A percentile compares a stretch with the other conserved stretches of the same genome.
Evolutionary conservation across 179 eudicot genomes (phyloP).

Genomic region (Amaranthus tricolor): DNA sequence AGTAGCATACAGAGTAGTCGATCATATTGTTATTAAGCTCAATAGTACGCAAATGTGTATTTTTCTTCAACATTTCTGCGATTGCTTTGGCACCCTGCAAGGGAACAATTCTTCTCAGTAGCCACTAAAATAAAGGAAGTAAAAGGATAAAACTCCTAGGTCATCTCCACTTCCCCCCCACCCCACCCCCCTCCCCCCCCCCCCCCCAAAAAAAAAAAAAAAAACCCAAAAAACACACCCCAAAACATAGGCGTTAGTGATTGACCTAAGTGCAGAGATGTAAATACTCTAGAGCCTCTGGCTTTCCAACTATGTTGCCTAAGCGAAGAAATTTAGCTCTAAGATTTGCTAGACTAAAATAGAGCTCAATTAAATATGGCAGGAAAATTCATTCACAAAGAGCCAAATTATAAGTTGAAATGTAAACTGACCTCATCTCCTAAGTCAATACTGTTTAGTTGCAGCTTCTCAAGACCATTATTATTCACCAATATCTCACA

Average conservation of each 20-base stretch:
- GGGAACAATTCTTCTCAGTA: slow-evolving; percentile 9
- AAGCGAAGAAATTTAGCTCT: background rate
- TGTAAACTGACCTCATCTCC: slow-evolving; percentile 80
- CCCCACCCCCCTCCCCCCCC: background rate
- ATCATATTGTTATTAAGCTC: slow-evolving; percentile 89
- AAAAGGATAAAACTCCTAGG: background rate
- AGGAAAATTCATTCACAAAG: background rate
- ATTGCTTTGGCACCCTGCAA: slow-evolving; percentile 93
- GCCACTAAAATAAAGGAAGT: background rate
- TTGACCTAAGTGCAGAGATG: slow-evolving; percentile 8
- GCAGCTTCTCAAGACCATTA: slow-evolving; percentile 78
- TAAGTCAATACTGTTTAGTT: slow-evolving; percentile 71
- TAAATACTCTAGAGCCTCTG: background rate
- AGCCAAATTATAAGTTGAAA: background rate
- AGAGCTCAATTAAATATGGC: background rate
- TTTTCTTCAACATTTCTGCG: slow-evolving; percentile 83
- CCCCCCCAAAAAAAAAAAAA: background rate
- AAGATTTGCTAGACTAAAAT: background rate
- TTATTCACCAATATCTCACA: slow-evolving; percentile 63
- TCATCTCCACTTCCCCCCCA: background rate
- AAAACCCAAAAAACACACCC: no score
- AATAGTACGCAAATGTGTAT: slow-evolving; percentile 60
- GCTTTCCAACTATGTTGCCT: background rate
- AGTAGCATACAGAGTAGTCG: slow-evolving; percentile 85
- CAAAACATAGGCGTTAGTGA: background rate